Evolutionary conservation across 106 monocot genomes (phyloP).

Genomic region (Dendrobium huoshanense): DNA sequence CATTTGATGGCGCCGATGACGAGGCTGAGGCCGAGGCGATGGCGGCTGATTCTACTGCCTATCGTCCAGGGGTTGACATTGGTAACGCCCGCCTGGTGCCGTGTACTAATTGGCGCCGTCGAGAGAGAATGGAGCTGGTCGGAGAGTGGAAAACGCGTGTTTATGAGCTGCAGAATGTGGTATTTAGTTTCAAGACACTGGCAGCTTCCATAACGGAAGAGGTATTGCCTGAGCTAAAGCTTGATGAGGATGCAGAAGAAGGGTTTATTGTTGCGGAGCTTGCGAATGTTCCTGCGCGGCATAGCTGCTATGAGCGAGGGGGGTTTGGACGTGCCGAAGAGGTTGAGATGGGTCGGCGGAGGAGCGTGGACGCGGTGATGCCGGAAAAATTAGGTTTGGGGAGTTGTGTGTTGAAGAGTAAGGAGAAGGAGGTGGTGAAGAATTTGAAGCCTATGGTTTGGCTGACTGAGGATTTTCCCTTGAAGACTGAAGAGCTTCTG

Average conservation of each 20-base stretch:
- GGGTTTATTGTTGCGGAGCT: conserved; percentile 85
- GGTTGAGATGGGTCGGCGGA: conserved; percentile 9
- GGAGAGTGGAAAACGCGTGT: conserved; percentile 66
- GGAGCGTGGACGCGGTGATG: conserved; percentile 13
- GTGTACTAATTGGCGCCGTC: conserved; percentile 58
- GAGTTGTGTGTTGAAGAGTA: conserved; percentile 28
- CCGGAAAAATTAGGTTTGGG: neutral
- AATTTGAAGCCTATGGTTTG: conserved; percentile 67
- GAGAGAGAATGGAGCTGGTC: conserved; percentile 70
- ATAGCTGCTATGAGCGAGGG: conserved; percentile 54
- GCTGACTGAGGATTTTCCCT: conserved; percentile 89
- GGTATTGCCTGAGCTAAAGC: conserved; percentile 23
- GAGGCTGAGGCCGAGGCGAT: conserved; percentile 27
- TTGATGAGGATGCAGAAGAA: conserved; percentile 56
- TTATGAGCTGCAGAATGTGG: conserved; percentile 71
- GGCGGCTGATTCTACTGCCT: conserved; percentile 40
- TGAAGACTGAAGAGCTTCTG: conserved; percentile 67
- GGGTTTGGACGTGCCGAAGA: conserved; percentile 5
- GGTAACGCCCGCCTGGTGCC: conserved; percentile 51
- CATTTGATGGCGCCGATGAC: conserved; percentile 36
- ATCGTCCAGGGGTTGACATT: conserved; percentile 72
- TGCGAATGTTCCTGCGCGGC: conserved; percentile 32
- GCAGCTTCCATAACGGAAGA: conserved; percentile 29
- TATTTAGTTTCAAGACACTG: conserved; percentile 72
- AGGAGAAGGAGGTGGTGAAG: conserved; percentile 95